These are phyloP conservation scores for Lenwebbia sp. DNA, from an alignment of 345 rosid species.

Conservation along the genomic window DNA sequence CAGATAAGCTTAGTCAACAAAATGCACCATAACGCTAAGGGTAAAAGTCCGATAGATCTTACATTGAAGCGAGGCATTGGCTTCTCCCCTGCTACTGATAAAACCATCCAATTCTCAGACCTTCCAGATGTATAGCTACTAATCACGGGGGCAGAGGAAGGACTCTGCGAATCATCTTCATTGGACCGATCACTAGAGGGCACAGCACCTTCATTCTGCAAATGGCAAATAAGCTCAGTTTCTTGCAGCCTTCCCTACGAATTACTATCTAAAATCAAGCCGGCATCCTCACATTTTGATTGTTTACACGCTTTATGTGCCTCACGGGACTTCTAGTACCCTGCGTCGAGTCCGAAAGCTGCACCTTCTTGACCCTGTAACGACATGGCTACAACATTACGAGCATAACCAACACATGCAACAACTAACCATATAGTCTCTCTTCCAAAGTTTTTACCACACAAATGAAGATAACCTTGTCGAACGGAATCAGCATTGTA, in stretches of 20 bases:
- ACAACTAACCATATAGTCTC: not conserved
- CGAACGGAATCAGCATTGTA: not conserved
- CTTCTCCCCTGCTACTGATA: slow-evolving; percentile 69
- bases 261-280: not conserved
- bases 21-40: not conserved
- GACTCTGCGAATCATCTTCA: slow-evolving; percentile 36
- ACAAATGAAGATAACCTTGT: not conserved
- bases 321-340: slow-evolving; percentile 74
- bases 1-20: not conserved
- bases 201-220: slow-evolving; percentile 40
- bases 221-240: not conserved
- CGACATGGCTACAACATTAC: not conserved
- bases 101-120: slow-evolving; percentile 79
- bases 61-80: slow-evolving; percentile 86
- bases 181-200: slow-evolving; percentile 36
- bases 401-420: not conserved
- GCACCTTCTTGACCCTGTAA: slow-evolving; percentile 89
- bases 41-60: not conserved
- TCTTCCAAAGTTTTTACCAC: not conserved
- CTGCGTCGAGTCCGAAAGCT: slow-evolving; percentile 71
- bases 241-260: not conserved
- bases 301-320: slow-evolving; percentile 41
- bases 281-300: slow-evolving; percentile 31
- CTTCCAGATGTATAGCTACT: slow-evolving; percentile 24
- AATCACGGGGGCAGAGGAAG: slow-evolving; percentile 34